phyloP scores from a whole-genome alignment of 2,329 filamentous ascomycete genomes.

The Pseudogymnoascus sp. region DNA sequence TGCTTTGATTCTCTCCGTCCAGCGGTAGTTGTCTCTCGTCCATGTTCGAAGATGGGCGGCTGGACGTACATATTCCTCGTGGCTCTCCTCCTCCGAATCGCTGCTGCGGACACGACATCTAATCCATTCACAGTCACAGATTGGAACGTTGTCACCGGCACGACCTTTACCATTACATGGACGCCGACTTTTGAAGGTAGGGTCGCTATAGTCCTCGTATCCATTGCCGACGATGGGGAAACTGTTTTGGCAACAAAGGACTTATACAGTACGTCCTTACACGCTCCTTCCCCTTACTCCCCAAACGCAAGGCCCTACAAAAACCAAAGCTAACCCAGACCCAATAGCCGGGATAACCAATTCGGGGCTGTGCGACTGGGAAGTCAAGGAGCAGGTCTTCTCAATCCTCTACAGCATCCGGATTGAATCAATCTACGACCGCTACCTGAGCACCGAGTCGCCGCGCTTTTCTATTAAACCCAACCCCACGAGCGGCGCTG shows the following conservation, averaged over 20 bases:
- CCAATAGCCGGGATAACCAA: too few species aligned
- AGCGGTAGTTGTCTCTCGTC: background rate
- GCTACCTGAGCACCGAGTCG: too few species aligned
- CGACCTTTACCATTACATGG: background rate
- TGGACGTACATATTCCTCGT: background rate
- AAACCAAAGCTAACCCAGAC: too few species aligned
- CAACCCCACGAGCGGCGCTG: too few species aligned
- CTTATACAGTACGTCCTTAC: too few species aligned
- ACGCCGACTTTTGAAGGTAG: background rate
- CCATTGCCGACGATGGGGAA: background rate
- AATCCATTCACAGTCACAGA: background rate
- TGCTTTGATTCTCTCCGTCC: background rate
- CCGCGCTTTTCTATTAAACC: too few species aligned
- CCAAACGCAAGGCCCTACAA: too few species aligned
- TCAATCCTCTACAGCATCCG: too few species aligned
- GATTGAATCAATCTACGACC: too few species aligned
- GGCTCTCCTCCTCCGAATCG: background rate
- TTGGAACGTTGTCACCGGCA: background rate
- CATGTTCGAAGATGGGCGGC: background rate
- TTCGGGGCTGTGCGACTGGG: too few species aligned
- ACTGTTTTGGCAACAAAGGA: background rate
- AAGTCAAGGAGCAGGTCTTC: too few species aligned
- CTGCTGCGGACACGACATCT: background rate
- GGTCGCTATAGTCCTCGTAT: background rate
- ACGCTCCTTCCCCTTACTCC: too few species aligned